A percentile compares a stretch with the other conserved stretches of the same genome.
Conservation (phyloP, 2,329 filamentous ascomycete genomes). For the Botrytis pseudocinerea region DNA sequence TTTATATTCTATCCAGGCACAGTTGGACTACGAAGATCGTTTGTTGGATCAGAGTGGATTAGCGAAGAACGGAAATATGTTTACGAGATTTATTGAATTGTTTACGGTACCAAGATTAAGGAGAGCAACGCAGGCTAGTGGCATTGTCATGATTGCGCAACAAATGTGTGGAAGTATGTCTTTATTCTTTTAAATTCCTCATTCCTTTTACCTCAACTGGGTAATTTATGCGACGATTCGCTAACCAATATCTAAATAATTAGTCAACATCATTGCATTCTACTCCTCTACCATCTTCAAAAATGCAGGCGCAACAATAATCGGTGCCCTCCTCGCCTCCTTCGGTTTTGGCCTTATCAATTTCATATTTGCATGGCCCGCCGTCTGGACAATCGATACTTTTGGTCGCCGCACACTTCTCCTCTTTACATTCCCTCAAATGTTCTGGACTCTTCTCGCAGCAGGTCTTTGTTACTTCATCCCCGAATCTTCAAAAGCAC, state of each 20-base stretch:
- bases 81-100: constrained; percentile 61
- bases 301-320: constrained; percentile 56
- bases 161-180: constrained; percentile 41
- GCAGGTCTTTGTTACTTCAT: constrained; percentile 62
- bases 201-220: not conserved
- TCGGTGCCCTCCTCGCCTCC: constrained; percentile 60
- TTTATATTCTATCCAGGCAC: constrained; percentile 59
- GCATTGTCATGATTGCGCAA: constrained; percentile 60
- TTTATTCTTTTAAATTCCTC: constrained; percentile 40
- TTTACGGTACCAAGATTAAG: constrained; percentile 70
- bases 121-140: constrained; percentile 73
- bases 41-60: constrained; percentile 44
- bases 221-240: not conserved
- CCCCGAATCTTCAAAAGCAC: constrained; percentile 42
- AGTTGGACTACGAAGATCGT: constrained; percentile 49
- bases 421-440: constrained; percentile 66
- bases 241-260: not conserved
- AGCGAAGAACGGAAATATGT: constrained; percentile 47
- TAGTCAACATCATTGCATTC: constrained; percentile 69
- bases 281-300: constrained; percentile 67
- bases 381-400: constrained; percentile 63
- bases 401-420: constrained; percentile 63
- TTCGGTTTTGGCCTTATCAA: constrained; percentile 67
- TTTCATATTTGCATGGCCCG: constrained; percentile 61
- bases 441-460: constrained; percentile 66